Base-by-base conservation (phyloP, 2,329 filamentous ascomycete genomes). In the Penicillium oxalicum region DNA sequence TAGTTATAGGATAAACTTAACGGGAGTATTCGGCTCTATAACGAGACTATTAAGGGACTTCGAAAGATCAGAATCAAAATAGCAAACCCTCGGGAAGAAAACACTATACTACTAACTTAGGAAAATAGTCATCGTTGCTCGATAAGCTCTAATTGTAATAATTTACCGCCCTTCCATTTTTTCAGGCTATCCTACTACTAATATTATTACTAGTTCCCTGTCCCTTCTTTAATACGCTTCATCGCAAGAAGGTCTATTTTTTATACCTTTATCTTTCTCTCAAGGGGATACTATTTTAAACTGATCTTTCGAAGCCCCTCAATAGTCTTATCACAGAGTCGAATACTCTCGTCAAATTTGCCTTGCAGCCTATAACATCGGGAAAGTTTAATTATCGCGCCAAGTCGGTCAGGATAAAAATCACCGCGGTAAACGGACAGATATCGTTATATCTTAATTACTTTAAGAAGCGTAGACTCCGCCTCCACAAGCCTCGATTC, bases 141-240 rank as follows among this genome's bases (percentile, higher is more conserved):
- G 35, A 37, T 37, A n/a, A 5, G 9, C 28, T 32, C 5, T n/a
- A n/a, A 37, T 13, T 37, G 12, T 4, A 3, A 37, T 32, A 9
- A 32, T 5, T 37, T 18, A 37, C 3, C 5, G 35, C 35, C 35
- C 11, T 37, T 37, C 35, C 5, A 37, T 37, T 37, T 37, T 24
- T 37, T 37, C 2, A 37, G 35, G 35, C 35, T 37, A 37, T 37
- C 13, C 35, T 37, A 37, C 35, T 37, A n/a, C 35, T 37, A 37
- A 37, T 37, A 37, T 43, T 34, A 12, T 34, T 24, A 13, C 40
- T 34, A 13, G 40, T 25, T 32, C 33, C 13, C 40, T 43, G 28
- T 25, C 28, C 27, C 33, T 43, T 32, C 40, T 12, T 33, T 13
- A 43, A 34, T 25, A 34, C 28, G 40, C 72, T 4, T 75, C 73